These are phyloP conservation scores for Rhizopogon roseolus DNA, from an alignment of 768 basidiomycete species.

Conservation along the genomic window DNA sequence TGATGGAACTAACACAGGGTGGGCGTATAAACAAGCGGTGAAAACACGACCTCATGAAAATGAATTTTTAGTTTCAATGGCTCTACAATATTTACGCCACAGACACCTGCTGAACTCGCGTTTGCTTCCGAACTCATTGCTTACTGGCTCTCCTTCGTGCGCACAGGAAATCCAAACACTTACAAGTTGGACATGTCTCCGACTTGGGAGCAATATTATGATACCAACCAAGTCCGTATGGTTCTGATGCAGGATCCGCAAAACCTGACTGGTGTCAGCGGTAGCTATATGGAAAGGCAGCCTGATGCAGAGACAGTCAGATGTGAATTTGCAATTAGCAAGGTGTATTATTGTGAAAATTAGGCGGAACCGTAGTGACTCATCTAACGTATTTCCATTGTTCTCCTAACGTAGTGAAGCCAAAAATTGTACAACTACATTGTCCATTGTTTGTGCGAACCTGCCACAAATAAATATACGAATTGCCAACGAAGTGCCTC, in stretches of 20 bases:
- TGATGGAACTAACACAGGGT: constrained; percentile 57
- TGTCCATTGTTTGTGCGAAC: neutral
- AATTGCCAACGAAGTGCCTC: neutral
- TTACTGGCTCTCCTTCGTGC: constrained; percentile 66
- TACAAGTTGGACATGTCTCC: constrained; percentile 50
- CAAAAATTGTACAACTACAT: neutral
- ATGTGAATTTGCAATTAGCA: constrained; percentile 34
- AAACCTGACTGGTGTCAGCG: constrained; percentile 27
- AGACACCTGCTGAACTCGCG: constrained; percentile 40
- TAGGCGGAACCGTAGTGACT: constrained; percentile 12
- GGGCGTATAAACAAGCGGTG: constrained; percentile 5
- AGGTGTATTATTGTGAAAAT: constrained; percentile 30
- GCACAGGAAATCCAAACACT: constrained; percentile 50
- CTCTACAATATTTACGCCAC: constrained; percentile 41
- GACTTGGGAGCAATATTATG: constrained; percentile 38
- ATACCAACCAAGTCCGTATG: constrained; percentile 30
- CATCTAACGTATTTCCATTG: neutral
- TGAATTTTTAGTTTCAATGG: constrained; percentile 40
- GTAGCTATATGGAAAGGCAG: constrained; percentile 38
- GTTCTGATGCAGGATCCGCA: constrained; percentile 37
- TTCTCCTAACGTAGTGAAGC: neutral
- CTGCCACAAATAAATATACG: neutral
- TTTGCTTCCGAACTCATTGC: constrained; percentile 59
- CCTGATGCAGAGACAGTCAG: constrained; percentile 29
- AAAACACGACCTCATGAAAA: too few relatives aligned